phyloP scores from a whole-genome alignment of 805 yeast species.

The Starmerella apis region DNA sequence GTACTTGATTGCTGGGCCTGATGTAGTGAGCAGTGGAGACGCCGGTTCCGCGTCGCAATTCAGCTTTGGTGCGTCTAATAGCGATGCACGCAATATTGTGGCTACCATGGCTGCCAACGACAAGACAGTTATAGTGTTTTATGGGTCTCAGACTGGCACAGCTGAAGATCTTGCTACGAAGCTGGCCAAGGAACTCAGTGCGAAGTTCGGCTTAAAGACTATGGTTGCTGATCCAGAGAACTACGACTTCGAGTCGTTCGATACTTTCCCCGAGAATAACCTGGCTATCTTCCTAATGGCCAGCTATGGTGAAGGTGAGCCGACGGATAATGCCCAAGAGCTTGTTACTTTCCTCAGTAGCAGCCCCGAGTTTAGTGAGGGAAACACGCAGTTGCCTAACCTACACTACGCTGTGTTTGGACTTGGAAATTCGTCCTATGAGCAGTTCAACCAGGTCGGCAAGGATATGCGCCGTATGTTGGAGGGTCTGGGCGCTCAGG shows the following conservation, averaged over 20 bases:
- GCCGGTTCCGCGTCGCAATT: constrained; percentile 1
- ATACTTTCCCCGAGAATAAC: constrained; percentile 47
- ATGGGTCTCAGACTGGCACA: constrained; percentile 96
- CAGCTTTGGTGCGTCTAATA: not conserved
- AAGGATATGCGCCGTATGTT: constrained; percentile 44
- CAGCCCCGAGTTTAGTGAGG: constrained; percentile 41
- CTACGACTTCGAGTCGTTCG: constrained; percentile 70
- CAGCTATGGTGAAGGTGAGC: constrained; percentile 97
- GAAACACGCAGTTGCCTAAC: constrained; percentile 37
- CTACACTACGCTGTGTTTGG: constrained; percentile 73
- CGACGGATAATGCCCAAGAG: constrained; percentile 84
- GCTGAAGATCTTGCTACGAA: constrained; percentile 94
- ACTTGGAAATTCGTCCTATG: constrained; percentile 89
- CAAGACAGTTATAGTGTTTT: constrained; percentile 71
- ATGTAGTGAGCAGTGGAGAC: constrained; percentile 12
- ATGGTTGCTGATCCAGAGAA: constrained; percentile 84
- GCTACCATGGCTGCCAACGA: constrained; percentile 42
- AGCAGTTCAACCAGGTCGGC: constrained; percentile 75
- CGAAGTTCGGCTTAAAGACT: constrained; percentile 69
- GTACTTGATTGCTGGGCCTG: constrained; percentile 18
- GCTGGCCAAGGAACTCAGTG: constrained; percentile 75
- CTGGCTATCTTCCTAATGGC: constrained; percentile 73
- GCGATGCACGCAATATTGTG: constrained; percentile 25
- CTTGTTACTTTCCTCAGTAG: constrained; percentile 56
- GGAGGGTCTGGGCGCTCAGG: constrained; percentile 55